Percentiles rank a stretch among this genome's conserved stretches.
Evolutionary conservation across 495 filamentous ascomycete genomes (phyloP).

Genomic region (Lasiosphaeria ovina): DNA sequence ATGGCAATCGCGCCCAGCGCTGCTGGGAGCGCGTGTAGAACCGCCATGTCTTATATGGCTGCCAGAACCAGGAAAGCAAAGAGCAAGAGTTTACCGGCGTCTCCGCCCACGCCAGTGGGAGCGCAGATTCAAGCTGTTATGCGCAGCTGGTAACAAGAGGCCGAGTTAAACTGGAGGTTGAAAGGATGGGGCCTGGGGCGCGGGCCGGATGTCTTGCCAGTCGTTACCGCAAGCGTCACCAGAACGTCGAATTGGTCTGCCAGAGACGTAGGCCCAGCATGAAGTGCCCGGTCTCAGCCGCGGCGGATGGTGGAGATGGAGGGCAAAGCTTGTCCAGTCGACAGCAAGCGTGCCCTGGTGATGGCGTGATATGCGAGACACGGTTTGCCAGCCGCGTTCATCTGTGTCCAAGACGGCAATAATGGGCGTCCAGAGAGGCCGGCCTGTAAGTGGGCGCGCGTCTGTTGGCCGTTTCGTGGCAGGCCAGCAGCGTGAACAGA

Average conservation of each 20-base stretch:
- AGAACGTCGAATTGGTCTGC: conserved; percentile 11
- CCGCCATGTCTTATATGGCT: conserved; percentile 29
- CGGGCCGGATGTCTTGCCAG: background rate
- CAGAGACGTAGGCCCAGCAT: conserved; percentile 12
- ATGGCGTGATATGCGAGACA: conserved; percentile 21
- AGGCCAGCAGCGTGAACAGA: background rate
- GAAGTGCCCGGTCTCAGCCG: background rate
- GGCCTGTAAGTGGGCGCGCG: conserved; percentile 12
- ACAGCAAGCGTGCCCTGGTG: background rate
- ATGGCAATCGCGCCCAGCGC: conserved; percentile 39
- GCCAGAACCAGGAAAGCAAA: conserved; percentile 3
- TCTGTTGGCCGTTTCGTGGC: background rate
- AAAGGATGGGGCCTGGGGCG: background rate
- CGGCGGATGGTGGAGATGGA: background rate
- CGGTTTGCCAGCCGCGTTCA: conserved; percentile 29
- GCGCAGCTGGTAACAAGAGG: too few relatives aligned
- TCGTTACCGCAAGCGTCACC: background rate
- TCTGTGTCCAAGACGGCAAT: conserved; percentile 8
- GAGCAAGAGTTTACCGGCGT: too few relatives aligned
- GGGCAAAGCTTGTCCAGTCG: background rate
- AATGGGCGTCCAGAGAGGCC: conserved; percentile 7
- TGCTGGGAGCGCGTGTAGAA: conserved; percentile 32
- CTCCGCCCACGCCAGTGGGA: too few relatives aligned
- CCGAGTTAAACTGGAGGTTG: too few relatives aligned
- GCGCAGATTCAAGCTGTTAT: too few relatives aligned